These are phyloP conservation scores for Adansonia rubrostipa DNA, from an alignment of 441 rosid genomes.

Conservation along the genomic window DNA sequence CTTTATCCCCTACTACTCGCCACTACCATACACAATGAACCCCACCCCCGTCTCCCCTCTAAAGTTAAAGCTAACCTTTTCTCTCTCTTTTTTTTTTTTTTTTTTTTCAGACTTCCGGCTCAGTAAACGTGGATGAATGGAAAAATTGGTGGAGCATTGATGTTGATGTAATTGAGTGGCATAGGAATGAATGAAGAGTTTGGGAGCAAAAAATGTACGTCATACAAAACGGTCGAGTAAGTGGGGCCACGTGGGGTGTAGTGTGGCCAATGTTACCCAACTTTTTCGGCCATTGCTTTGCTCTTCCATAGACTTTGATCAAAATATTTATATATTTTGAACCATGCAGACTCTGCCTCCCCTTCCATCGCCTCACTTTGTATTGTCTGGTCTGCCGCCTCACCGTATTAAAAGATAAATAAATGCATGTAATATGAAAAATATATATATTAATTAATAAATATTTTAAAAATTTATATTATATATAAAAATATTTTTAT, in stretches of 20 bases:
- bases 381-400: no score
- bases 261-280: no score
- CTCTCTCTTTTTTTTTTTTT: no score
- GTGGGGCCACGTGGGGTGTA: constrained; percentile 22
- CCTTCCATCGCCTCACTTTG: not conserved
- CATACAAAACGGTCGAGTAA: constrained; percentile 38
- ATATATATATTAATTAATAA: no score
- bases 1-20: not conserved
- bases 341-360: not conserved
- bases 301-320: no score
- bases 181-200: not conserved
- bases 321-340: not conserved
- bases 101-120: not conserved
- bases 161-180: not conserved
- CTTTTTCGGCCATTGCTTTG: no score
- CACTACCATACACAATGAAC: not conserved
- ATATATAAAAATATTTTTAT: no score
- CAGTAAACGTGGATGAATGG: not conserved
- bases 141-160: not conserved
- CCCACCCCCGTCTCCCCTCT: not conserved
- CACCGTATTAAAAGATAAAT: no score
- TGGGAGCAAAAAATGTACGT: not conserved
- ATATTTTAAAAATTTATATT: no score
- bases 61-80: not conserved
- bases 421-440: no score